Percentiles rank a stretch among this genome's conserved stretches.
phyloP scores from a whole-genome alignment of 148 eudicot species.

The Vaccinium macrocarpon region DNA sequence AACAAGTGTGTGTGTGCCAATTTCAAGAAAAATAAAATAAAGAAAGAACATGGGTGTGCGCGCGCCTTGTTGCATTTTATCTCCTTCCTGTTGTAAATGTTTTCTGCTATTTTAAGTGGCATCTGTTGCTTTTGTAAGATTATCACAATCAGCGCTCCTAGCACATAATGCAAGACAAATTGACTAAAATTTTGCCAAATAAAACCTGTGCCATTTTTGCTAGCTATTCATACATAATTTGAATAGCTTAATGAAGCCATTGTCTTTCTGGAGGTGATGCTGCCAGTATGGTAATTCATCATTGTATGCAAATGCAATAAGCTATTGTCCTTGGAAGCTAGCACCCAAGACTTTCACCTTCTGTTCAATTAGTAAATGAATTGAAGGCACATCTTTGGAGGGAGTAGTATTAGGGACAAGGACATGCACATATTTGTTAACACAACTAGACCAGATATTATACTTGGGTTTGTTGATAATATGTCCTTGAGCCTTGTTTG shows the following conservation, averaged over 20 bases:
- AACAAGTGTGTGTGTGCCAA: not conserved
- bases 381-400: not conserved
- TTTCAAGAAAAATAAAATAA: not conserved
- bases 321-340: not conserved
- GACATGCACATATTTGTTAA: not conserved
- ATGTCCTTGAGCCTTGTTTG: not conserved
- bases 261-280: not conserved
- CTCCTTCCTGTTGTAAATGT: not conserved
- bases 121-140: not conserved
- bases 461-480: not conserved
- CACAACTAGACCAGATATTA: not conserved
- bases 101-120: not conserved
- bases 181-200: not conserved
- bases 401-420: not conserved
- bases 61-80: not conserved
- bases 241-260: not conserved
- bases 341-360: not conserved
- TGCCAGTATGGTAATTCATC: not conserved
- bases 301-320: not conserved
- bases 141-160: not conserved
- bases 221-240: slow-evolving; percentile 1
- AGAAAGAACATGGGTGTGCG: too few species aligned
- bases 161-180: not conserved
- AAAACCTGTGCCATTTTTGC: not conserved
- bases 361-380: not conserved